phyloP scores from a whole-genome alignment of 352 stramenopile species.

The Pythium dissimile region DNA sequence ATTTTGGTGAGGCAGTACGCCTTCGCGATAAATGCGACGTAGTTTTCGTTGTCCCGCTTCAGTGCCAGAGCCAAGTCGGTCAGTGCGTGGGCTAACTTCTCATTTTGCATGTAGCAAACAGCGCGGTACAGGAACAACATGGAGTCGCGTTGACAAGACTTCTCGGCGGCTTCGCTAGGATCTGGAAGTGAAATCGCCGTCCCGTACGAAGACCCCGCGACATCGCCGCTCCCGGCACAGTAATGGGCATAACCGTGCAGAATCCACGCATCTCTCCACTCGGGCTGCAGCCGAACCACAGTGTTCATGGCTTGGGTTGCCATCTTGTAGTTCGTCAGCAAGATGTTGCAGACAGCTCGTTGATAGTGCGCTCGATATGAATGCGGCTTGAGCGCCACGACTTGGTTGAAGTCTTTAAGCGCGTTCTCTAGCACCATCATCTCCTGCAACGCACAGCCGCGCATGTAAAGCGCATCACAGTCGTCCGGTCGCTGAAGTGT shows the following conservation, averaged over 20 bases:
- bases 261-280: slow-evolving; percentile 40
- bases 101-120: slow-evolving; percentile 28
- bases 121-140: slow-evolving; percentile 37
- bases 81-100: slow-evolving; percentile 19
- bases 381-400: slow-evolving; percentile 16
- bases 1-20: slow-evolving; percentile 29
- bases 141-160: slow-evolving; percentile 23
- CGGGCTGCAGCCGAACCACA: slow-evolving; percentile 27
- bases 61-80: slow-evolving; percentile 36
- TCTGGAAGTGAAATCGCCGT: slow-evolving; percentile 30
- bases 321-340: slow-evolving; percentile 30
- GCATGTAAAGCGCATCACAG: slow-evolving; percentile 38
- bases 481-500: slow-evolving; percentile 28
- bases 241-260: slow-evolving; percentile 45
- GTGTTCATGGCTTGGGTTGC: slow-evolving; percentile 28
- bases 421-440: slow-evolving; percentile 39
- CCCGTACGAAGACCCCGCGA: slow-evolving; percentile 33
- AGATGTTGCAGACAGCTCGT: slow-evolving; percentile 32
- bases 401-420: slow-evolving; percentile 35
- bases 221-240: slow-evolving; percentile 27
- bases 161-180: not conserved
- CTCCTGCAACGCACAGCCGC: slow-evolving; percentile 48
- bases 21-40: slow-evolving; percentile 39
- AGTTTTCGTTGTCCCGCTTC: slow-evolving; percentile 41
- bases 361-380: slow-evolving; percentile 37